Evolutionary conservation across 805 yeast species (phyloP).

Genomic region (Wickerhamiella kurtzmanii): DNA sequence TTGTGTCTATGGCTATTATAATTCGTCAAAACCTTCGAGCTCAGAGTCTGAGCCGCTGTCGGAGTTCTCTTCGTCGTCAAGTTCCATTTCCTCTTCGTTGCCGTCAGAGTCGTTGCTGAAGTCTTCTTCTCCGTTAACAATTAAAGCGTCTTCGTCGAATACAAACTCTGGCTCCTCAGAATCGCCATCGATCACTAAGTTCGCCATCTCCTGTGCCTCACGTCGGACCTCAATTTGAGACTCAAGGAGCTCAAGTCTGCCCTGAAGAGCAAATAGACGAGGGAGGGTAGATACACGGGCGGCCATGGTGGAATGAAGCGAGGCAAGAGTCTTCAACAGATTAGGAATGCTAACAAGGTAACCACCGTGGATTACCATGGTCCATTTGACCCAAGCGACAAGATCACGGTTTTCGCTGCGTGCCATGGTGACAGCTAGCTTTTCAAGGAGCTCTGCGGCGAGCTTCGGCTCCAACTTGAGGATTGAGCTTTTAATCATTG

Average conservation of each 20-base stretch:
- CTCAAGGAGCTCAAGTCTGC: constrained; percentile 63
- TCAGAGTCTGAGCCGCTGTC: constrained; percentile 19
- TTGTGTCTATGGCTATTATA: not conserved
- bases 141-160: constrained; percentile 28
- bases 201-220: constrained; percentile 29
- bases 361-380: constrained; percentile 57
- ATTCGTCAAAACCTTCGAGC: constrained; percentile 1
- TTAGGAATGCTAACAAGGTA: constrained; percentile 40
- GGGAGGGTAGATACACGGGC: constrained; percentile 48
- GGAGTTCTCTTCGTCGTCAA: constrained; percentile 29
- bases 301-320: constrained; percentile 43
- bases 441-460: constrained; percentile 34
- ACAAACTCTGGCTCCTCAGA: constrained; percentile 27
- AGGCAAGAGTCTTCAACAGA: constrained; percentile 41
- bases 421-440: constrained; percentile 35
- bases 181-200: constrained; percentile 25
- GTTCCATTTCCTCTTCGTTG: constrained; percentile 19
- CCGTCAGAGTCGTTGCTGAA: constrained; percentile 26
- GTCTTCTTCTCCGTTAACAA: constrained; percentile 37
- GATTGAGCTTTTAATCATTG: constrained; percentile 40
- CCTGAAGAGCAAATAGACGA: constrained; percentile 65
- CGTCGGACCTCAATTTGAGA: constrained; percentile 62
- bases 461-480: constrained; percentile 37
- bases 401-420: constrained; percentile 41
- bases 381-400: constrained; percentile 68